These are phyloP conservation scores for Musa acuminata DNA, from an alignment of 176 grass and related monocot genomes.

Conservation along the genomic window DNA sequence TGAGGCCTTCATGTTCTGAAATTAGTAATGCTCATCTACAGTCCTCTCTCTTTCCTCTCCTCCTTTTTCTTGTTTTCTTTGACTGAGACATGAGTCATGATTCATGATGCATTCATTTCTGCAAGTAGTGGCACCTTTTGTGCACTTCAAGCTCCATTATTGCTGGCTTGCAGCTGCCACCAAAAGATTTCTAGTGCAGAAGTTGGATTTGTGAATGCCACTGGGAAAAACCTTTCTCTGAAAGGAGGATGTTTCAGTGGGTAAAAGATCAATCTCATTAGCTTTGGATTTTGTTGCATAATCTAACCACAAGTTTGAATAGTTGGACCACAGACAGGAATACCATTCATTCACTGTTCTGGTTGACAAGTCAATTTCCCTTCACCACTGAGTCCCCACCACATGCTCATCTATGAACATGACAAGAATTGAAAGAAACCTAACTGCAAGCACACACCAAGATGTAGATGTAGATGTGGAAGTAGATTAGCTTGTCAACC, in stretches of 20 bases:
- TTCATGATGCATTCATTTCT: not conserved
- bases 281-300: too few relatives aligned
- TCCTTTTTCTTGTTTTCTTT: not conserved
- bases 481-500: too few relatives aligned
- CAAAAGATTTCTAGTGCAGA: not conserved
- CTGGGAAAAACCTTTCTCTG: not conserved
- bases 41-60: not conserved
- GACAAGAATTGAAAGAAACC: not conserved
- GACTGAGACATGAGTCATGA: not conserved
- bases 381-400: not conserved
- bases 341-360: not conserved
- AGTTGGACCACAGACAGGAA: too few relatives aligned
- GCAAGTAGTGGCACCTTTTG: not conserved
- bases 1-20: not conserved
- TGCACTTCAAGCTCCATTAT: conserved; percentile 1
- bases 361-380: not conserved
- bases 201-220: not conserved
- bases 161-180: not conserved
- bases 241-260: too few relatives aligned
- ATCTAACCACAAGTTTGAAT: too few relatives aligned
- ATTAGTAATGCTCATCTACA: not conserved
- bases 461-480: too few relatives aligned
- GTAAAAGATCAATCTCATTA: too few relatives aligned
- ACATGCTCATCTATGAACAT: not conserved
- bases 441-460: too few relatives aligned